Percentiles rank a stretch among this genome's conserved stretches.
Evolutionary conservation across 1,284 basidiomycete genomes (phyloP).

Genomic region (Flammula alnicola): DNA sequence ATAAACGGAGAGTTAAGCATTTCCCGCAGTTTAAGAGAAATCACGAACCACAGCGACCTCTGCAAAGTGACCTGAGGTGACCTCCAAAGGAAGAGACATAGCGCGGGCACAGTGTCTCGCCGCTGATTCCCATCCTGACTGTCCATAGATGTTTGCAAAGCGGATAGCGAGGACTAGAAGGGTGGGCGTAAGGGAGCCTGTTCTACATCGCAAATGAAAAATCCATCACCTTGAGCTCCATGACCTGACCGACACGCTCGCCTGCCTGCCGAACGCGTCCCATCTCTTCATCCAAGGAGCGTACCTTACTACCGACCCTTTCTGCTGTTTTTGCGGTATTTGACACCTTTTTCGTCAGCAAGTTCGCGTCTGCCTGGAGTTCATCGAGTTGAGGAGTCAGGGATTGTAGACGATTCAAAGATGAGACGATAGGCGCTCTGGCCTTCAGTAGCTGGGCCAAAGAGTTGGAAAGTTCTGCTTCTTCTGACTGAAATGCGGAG

Average conservation of each 20-base stretch:
- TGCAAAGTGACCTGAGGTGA: constrained; percentile 87
- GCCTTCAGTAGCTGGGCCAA: constrained; percentile 76
- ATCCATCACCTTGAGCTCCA: constrained; percentile 82
- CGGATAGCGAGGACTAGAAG: constrained; percentile 75
- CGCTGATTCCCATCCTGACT: constrained; percentile 95
- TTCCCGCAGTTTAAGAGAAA: not conserved
- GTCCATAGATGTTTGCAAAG: constrained; percentile 80
- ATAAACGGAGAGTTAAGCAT: constrained; percentile 9
- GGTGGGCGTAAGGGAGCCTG: not conserved
- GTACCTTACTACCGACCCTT: constrained; percentile 88
- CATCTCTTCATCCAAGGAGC: constrained; percentile 90
- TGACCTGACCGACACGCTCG: constrained; percentile 84
- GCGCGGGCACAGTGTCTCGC: constrained; percentile 89
- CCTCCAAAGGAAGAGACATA: constrained; percentile 79
- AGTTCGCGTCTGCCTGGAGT: constrained; percentile 64
- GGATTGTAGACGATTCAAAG: constrained; percentile 66
- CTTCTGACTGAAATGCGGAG: constrained; percentile 79
- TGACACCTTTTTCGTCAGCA: constrained; percentile 62
- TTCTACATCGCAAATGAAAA: constrained; percentile 2
- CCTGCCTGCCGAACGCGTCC: constrained; percentile 82
- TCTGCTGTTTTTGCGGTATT: constrained; percentile 84
- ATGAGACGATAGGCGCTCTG: constrained; percentile 66
- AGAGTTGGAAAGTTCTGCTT: constrained; percentile 77
- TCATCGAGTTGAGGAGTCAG: constrained; percentile 69
- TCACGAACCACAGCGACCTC: constrained; percentile 80